Conservation (phyloP, 2,329 filamentous ascomycete species). For the Neofusicoccum cordaticola region DNA sequence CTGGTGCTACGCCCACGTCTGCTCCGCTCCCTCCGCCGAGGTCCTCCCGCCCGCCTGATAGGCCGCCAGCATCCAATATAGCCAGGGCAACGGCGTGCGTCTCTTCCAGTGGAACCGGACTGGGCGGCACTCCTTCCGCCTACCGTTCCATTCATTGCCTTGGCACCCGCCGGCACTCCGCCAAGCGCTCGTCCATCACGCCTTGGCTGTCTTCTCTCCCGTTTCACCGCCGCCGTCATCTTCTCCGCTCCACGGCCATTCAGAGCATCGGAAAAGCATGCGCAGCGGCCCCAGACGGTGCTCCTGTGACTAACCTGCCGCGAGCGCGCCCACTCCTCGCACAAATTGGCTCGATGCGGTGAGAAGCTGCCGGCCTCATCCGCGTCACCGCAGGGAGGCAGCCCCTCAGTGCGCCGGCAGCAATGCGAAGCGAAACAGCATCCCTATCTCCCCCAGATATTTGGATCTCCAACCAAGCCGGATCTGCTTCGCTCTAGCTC, state of each 20-base stretch:
- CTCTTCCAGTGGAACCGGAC: not conserved
- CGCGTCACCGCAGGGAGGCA: not conserved
- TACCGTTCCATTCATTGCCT: not conserved
- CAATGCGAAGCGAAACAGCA: not conserved
- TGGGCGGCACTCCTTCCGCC: not conserved
- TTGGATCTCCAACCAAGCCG: conserved; percentile 12
- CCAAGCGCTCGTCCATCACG: not conserved
- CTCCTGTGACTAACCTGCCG: not conserved
- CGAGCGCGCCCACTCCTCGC: not conserved
- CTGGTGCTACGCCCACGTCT: not conserved
- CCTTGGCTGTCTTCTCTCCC: conserved; percentile 1
- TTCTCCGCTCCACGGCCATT: not conserved
- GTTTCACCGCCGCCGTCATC: not conserved
- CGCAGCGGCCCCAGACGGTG: not conserved
- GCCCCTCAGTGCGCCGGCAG: not conserved
- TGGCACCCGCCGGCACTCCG: not conserved
- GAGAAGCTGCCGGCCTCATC: not conserved
- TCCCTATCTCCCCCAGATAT: conserved; percentile 11
- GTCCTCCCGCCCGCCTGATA: not conserved
- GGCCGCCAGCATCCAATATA: not conserved
- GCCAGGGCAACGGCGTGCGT: not conserved
- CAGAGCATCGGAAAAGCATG: not conserved
- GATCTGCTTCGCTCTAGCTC: conserved; percentile 8
- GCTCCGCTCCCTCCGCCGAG: not conserved
- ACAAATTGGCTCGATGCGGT: not conserved